phyloP scores from a whole-genome alignment of 164 flowering plant species.

The Cinnamomum chago region DNA sequence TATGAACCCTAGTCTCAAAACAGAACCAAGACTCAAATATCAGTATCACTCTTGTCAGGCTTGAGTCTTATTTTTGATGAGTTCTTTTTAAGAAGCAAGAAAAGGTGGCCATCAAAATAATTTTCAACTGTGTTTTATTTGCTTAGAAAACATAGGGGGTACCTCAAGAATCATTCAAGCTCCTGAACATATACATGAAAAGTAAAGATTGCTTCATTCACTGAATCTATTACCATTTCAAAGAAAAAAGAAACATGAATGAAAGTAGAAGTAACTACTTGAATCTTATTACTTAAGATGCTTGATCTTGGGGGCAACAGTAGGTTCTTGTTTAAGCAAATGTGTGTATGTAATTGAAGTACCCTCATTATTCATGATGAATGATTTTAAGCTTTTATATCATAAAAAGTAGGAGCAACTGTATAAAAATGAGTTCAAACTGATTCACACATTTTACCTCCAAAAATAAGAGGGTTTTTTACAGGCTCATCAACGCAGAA shows the following conservation, averaged over 20 bases:
- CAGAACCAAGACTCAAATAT: too few relatives aligned
- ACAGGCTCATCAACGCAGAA: slow-evolving; percentile 83
- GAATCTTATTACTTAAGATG: not conserved
- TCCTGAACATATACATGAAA: not conserved
- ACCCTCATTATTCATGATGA: not conserved
- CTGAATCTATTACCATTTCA: too few relatives aligned
- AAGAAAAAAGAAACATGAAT: not conserved
- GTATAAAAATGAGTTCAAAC: not conserved
- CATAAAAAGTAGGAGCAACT: not conserved
- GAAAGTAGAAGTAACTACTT: not conserved
- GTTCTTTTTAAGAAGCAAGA: not conserved
- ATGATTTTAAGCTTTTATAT: too few relatives aligned
- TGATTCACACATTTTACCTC: slow-evolving; percentile 52
- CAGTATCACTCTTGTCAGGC: not conserved
- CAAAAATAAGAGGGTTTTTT: slow-evolving; percentile 88
- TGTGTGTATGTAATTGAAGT: not conserved
- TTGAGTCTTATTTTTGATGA: not conserved
- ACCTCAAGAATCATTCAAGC: not conserved
- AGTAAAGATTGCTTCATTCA: too few relatives aligned
- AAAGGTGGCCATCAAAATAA: not conserved
- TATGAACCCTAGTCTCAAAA: too few relatives aligned
- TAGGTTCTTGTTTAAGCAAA: not conserved
- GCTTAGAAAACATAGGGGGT: not conserved
- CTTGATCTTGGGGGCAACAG: not conserved
- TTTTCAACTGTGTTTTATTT: not conserved